Conservation (phyloP, 139 green algal species). For the Nannochloris sp. region DNA sequence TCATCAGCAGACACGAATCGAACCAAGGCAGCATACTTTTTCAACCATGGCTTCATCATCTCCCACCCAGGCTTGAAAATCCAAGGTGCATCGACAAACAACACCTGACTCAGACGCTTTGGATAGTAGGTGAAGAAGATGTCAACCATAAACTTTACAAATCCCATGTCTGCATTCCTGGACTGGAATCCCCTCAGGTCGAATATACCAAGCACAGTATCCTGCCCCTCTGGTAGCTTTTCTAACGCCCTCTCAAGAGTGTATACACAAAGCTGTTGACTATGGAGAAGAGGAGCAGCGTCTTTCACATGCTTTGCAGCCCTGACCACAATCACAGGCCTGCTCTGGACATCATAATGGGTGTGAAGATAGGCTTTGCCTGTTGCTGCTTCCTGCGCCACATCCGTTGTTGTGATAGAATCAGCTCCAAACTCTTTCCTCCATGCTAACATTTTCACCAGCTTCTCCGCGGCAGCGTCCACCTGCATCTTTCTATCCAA, state of each 20-base stretch:
- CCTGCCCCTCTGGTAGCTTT: conserved; percentile 28
- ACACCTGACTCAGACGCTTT: conserved; percentile 75
- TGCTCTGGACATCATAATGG: conserved; percentile 52
- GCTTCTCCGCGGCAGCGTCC: conserved; percentile 66
- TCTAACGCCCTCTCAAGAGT: conserved; percentile 60
- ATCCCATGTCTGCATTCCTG: conserved; percentile 77
- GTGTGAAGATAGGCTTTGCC: conserved; percentile 82
- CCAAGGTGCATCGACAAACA: conserved; percentile 89
- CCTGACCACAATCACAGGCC: conserved; percentile 76
- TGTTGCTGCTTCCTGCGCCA: conserved; percentile 53
- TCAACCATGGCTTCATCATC: conserved; percentile 72
- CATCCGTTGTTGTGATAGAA: conserved; percentile 26
- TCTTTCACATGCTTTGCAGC: conserved; percentile 43
- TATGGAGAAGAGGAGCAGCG: conserved; percentile 47
- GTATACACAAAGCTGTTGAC: conserved; percentile 58
- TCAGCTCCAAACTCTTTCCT: conserved; percentile 51
- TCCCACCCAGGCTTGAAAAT: conserved; percentile 83
- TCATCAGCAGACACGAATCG: conserved; percentile 58
- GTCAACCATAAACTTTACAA: conserved; percentile 85
- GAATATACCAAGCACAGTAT: conserved; percentile 88
- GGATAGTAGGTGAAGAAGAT: conserved; percentile 95
- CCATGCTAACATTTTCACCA: conserved; percentile 58
- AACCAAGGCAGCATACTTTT: conserved; percentile 70
- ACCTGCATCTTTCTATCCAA: conserved; percentile 70
- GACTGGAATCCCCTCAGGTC: conserved; percentile 75